A percentile compares a stretch with the other conserved stretches of the same genome.
Conservation (phyloP, 2,329 filamentous ascomycete genomes). For the Fusarium avenaceum region DNA sequence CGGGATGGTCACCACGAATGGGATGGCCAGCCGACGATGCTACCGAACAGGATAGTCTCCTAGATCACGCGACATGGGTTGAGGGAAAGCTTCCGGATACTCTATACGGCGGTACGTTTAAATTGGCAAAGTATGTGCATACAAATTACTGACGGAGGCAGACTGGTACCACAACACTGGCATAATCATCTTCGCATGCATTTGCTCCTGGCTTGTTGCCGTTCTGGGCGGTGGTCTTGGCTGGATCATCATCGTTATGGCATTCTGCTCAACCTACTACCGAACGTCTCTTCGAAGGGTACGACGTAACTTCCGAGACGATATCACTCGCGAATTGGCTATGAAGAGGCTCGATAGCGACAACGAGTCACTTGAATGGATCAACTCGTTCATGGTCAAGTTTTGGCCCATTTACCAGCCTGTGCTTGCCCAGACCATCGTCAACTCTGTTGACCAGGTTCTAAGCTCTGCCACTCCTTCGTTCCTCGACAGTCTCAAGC, state of each 20-base stretch:
- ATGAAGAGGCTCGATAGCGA: conserved; percentile 91
- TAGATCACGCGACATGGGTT: conserved; percentile 90
- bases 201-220: conserved; percentile 90
- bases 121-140: background rate
- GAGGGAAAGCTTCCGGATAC: conserved; percentile 88
- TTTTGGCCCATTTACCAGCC: conserved; percentile 99
- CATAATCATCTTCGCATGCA: conserved; percentile 93
- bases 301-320: conserved; percentile 94
- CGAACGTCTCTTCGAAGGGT: conserved; percentile 94
- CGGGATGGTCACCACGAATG: conserved; percentile 92
- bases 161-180: conserved; percentile 99
- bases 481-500: conserved; percentile 92
- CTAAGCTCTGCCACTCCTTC: conserved; percentile 91
- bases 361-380: conserved; percentile 95
- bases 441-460: conserved; percentile 95
- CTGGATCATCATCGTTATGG: conserved; percentile 96
- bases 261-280: conserved; percentile 93
- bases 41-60: conserved; percentile 74
- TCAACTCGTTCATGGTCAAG: conserved; percentile 98
- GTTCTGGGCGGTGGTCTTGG: conserved; percentile 90
- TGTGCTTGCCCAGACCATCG: conserved; percentile 90
- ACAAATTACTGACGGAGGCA: conserved; percentile 52
- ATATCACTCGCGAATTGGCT: conserved; percentile 88
- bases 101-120: conserved; percentile 82
- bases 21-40: conserved; percentile 74